These are phyloP conservation scores for Adansonia rubrostipa DNA, from an alignment of 441 rosid genomes.

Conservation along the genomic window DNA sequence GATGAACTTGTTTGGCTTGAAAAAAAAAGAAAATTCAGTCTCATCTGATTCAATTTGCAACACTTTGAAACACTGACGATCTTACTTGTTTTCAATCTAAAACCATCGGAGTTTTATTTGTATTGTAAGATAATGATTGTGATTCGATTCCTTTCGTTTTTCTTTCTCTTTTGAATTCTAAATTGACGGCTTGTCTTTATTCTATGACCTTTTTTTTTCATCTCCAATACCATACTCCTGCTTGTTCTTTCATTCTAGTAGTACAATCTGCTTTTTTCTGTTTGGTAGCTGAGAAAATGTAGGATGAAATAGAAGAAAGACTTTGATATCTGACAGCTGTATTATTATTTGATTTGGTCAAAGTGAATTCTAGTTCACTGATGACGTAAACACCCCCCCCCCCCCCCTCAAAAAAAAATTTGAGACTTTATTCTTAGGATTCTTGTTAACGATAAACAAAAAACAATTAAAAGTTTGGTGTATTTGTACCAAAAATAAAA, in stretches of 20 bases:
- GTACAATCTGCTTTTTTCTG: slow-evolving; percentile 17
- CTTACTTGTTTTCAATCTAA: not conserved
- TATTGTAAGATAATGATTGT: not conserved
- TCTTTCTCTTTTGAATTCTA: not conserved
- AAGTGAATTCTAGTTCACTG: not conserved
- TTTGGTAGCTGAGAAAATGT: slow-evolving; percentile 17
- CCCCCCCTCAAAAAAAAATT: not conserved
- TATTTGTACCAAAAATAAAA: not conserved
- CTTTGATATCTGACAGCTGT: slow-evolving; percentile 2
- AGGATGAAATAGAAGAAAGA: not conserved
- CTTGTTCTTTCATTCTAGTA: not conserved
- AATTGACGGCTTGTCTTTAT: not conserved
- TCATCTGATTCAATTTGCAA: not conserved
- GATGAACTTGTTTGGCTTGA: slow-evolving; percentile 9
- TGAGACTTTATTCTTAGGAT: slow-evolving; percentile 5
- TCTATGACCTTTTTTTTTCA: not conserved
- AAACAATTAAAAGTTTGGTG: slow-evolving; percentile 14
- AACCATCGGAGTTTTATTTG: not conserved
- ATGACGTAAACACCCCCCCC: not conserved
- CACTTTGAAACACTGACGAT: not conserved
- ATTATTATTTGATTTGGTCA: slow-evolving; percentile 1
- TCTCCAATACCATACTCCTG: not conserved
- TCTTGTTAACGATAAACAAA: not conserved
- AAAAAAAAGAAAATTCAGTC: not conserved
- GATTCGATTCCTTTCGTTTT: not conserved